Evolutionary conservation across 2,329 filamentous ascomycete genomes (phyloP).

Genomic region (Paracorniculantispora psalliotae): DNA sequence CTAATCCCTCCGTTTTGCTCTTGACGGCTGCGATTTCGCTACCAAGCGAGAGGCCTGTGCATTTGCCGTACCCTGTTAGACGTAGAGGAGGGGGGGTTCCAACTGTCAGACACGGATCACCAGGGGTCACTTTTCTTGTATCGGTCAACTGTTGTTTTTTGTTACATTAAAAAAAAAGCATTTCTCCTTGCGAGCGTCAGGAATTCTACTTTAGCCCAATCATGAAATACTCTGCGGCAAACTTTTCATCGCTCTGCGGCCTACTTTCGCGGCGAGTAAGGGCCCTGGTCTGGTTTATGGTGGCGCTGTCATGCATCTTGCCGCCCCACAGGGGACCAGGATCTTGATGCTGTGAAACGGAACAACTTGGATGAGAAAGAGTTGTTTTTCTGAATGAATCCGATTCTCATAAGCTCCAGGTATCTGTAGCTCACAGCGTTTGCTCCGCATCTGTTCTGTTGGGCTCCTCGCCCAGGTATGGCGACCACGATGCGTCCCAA

Average conservation of each 20-base stretch:
- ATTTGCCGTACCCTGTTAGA: neutral
- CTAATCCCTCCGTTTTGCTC: neutral
- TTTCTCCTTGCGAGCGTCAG: too few relatives aligned
- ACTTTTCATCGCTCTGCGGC: neutral
- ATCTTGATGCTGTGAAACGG: conserved; percentile 1
- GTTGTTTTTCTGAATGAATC: neutral
- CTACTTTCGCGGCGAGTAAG: neutral
- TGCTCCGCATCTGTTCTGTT: neutral
- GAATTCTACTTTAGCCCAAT: too few relatives aligned
- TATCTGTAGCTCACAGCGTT: neutral
- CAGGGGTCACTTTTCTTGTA: neutral
- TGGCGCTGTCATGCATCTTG: conserved; percentile 9
- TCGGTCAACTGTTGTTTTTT: neutral
- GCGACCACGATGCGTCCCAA: neutral
- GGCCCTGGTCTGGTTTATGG: conserved; percentile 3
- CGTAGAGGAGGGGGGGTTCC: neutral
- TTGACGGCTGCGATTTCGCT: conserved; percentile 6
- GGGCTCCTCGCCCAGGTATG: neutral
- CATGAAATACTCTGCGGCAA: neutral
- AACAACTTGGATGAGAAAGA: neutral
- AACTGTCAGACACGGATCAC: neutral
- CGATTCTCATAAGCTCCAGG: too few relatives aligned
- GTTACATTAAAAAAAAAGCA: too few relatives aligned
- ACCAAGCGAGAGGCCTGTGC: conserved; percentile 8
- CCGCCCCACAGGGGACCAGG: neutral